Evolutionary conservation across 768 basidiomycete genomes (phyloP).

Genomic region (Mycena haematopus): DNA sequence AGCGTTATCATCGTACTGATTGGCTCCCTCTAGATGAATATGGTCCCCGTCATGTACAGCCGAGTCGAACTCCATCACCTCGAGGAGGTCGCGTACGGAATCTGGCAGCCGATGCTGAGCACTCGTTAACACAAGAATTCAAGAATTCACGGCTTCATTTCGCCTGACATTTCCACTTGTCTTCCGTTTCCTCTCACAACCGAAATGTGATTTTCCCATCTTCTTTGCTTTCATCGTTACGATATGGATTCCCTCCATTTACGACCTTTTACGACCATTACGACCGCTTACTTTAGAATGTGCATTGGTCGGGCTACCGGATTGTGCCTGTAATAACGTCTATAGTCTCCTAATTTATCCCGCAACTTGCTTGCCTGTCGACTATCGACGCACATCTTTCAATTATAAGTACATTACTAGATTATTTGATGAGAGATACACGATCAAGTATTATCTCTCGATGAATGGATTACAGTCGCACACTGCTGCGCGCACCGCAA

Average conservation of each 20-base stretch:
- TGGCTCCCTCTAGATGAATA: slow-evolving; percentile 58
- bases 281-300: slow-evolving; percentile 16
- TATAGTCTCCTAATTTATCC: slow-evolving; percentile 15
- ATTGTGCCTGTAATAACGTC: slow-evolving; percentile 6
- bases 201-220: slow-evolving; percentile 7
- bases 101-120: slow-evolving; percentile 73
- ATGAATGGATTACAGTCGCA: slow-evolving; percentile 81
- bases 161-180: not conserved
- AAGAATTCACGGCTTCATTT: no score
- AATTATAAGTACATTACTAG: slow-evolving; percentile 13
- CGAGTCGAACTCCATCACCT: slow-evolving; percentile 73
- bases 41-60: slow-evolving; percentile 73
- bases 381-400: not conserved
- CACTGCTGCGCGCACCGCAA: slow-evolving; percentile 72
- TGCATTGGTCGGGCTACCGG: slow-evolving; percentile 3
- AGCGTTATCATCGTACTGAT: slow-evolving; percentile 11
- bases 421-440: slow-evolving; percentile 10
- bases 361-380: slow-evolving; percentile 1
- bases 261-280: slow-evolving; percentile 26
- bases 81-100: slow-evolving; percentile 70
- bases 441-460: slow-evolving; percentile 24
- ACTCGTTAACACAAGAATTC: not conserved
- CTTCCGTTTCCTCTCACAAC: slow-evolving; percentile 15
- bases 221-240: slow-evolving; percentile 8
- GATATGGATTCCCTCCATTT: slow-evolving; percentile 23